Evolutionary conservation across 2,329 filamentous ascomycete genomes (phyloP), one percentile per base, ranked within the genome.

Genomic region (Fusarium acutatum): DNA sequence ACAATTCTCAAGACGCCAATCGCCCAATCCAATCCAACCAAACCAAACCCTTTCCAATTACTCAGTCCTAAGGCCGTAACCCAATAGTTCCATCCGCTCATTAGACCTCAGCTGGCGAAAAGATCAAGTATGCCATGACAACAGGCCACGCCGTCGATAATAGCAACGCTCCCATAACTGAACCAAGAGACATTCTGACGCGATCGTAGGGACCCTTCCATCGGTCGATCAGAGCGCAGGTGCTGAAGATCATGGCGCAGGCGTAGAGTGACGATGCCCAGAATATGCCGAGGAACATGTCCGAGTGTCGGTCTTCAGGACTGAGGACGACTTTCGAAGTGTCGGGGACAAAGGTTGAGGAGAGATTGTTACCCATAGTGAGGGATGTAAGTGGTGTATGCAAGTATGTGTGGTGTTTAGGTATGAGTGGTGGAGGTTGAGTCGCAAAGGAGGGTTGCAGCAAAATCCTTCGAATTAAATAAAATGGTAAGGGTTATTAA

Each of bases 321-420:
- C 79, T 78, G 67, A 83, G 78, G 56, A 78, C 74, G 52, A 75
- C 78, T 59, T 73, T 77, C 52, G 82, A 84, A 40, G 80, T 83
- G 78, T 85, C 83, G 41, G 81, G 80, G 60, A 79, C 77, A 47
- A 82, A 78, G 24, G 75, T 77, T 34, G 80, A 80, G n/a, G 83
- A 85, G 34, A 84, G 82, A 60, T 84, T 84, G 67, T 75, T 75
- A 68, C 83, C 83, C 83, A 85, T 85, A 35, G 59, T 80, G 63
- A 28, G 37, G 46, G 44, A 67, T 43, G 57, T 61, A 71, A 35
- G 49, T 57, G n/a, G 30, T 34, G 49, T 35, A 52, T 52, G 30
- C 13, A 52, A 15, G 37, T 20, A 58, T 44, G 60, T 34, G 26
- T 44, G 18, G 22, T 22, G 11, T n/a, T 30, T 8, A 11, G 10